phyloP scores from a whole-genome alignment of 306 rosid genomes.

The Trifolium subterraneum region DNA sequence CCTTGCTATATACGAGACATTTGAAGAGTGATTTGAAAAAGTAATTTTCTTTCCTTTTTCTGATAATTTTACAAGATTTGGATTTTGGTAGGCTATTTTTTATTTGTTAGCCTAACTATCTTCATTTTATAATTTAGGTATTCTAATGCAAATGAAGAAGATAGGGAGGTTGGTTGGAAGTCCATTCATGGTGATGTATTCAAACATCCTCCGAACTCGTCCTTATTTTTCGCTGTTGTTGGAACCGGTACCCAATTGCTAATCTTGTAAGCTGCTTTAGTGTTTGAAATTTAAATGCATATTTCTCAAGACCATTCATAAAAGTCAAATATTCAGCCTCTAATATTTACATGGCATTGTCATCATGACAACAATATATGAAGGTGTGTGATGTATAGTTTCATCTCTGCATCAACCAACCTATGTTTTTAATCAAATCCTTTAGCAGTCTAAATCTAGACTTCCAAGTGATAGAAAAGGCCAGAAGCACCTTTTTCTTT shows the following conservation, averaged over 20 bases:
- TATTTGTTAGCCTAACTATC: conserved; percentile 37
- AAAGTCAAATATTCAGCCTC: conserved; percentile 22
- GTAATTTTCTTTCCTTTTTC: conserved; percentile 53
- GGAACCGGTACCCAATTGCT: conserved; percentile 89
- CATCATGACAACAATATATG: conserved; percentile 1
- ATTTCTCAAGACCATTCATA: conserved; percentile 17
- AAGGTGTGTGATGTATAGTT: conserved; percentile 31
- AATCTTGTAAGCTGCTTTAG: conserved; percentile 66
- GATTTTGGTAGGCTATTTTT: conserved; percentile 2
- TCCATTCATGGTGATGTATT: conserved; percentile 79
- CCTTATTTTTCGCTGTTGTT: conserved; percentile 75
- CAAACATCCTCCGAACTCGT: conserved; percentile 66
- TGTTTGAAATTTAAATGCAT: conserved; percentile 35
- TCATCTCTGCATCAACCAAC: conserved; percentile 28
- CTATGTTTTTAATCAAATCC: conserved; percentile 23
- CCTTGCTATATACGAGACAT: conserved; percentile 67
- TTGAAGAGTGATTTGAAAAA: conserved; percentile 78
- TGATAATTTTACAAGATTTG: conserved; percentile 8
- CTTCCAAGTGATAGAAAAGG: conserved; percentile 1
- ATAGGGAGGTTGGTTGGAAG: conserved; percentile 85
- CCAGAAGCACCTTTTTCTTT: conserved; percentile 9
- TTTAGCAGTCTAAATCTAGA: conserved; percentile 32
- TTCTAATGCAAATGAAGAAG: conserved; percentile 69
- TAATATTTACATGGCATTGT: conserved; percentile 37
- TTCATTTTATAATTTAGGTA: conserved; percentile 49